Evolutionary conservation across 164 flowering plant genomes (phyloP).

Genomic region (Protea cynaroides): DNA sequence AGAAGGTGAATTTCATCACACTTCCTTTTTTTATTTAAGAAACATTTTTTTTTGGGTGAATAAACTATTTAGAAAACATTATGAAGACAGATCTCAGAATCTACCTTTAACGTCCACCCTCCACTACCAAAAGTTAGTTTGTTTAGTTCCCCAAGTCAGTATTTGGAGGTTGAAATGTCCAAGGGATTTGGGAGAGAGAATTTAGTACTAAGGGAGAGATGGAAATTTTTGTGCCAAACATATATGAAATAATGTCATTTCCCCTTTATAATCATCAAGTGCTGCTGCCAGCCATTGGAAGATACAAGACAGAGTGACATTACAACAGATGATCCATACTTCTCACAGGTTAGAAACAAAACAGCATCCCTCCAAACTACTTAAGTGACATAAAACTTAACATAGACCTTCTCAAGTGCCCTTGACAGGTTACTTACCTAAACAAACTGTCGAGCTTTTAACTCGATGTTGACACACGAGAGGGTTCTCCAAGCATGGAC

Average conservation of each 20-base stretch:
- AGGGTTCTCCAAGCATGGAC: constrained; percentile 42
- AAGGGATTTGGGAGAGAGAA: background rate
- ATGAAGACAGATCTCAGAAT: background rate
- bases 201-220: background rate
- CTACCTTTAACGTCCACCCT: background rate
- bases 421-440: constrained; percentile 12
- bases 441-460: constrained; percentile 11
- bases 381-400: constrained; percentile 16
- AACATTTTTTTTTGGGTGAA: background rate
- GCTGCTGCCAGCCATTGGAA: constrained; percentile 12
- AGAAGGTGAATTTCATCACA: background rate
- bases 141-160: background rate
- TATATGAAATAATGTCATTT: background rate
- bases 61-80: no score
- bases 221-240: background rate
- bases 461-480: constrained; percentile 26
- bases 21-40: no score
- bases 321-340: background rate
- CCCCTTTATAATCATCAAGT: constrained; percentile 2
- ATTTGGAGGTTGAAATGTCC: background rate
- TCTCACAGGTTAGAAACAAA: constrained; percentile 14
- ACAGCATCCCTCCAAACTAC: background rate
- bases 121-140: background rate
- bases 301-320: constrained; percentile 6
- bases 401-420: constrained; percentile 46